Percentiles rank a stretch among this genome's conserved stretches.
phyloP scores from a whole-genome alignment of 2,329 filamentous ascomycete genomes.

The Chaetomiaceae sp. region DNA sequence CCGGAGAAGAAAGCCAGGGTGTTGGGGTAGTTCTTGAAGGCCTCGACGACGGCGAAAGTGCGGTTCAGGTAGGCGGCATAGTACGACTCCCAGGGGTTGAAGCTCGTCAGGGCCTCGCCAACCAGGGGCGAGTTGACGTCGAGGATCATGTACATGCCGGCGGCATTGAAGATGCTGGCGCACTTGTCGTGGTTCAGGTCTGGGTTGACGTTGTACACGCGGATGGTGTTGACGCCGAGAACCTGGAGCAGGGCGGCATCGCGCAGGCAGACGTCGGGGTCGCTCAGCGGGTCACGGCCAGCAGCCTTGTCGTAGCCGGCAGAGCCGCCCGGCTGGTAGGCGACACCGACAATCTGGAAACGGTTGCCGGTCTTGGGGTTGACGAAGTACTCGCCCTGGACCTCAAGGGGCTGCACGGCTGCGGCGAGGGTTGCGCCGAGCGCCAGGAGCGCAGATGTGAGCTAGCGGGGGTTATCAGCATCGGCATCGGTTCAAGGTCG shows the following conservation, averaged over 20 bases:
- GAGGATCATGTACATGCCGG: slow-evolving; percentile 65
- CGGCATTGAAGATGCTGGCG: slow-evolving; percentile 63
- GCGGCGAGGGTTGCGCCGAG: slow-evolving; percentile 49
- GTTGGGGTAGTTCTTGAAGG: slow-evolving; percentile 64
- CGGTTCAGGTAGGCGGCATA: slow-evolving; percentile 58
- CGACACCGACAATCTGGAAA: slow-evolving; percentile 64
- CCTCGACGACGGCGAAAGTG: slow-evolving; percentile 63
- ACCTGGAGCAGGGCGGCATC: slow-evolving; percentile 63
- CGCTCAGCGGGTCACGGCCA: slow-evolving; percentile 56
- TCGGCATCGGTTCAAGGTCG: neutral
- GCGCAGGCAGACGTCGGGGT: slow-evolving; percentile 54
- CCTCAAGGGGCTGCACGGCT: slow-evolving; percentile 54
- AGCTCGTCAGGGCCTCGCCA: slow-evolving; percentile 53
- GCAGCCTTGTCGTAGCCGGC: slow-evolving; percentile 54
- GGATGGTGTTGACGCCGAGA: slow-evolving; percentile 62
- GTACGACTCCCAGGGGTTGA: slow-evolving; percentile 56
- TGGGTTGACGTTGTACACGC: slow-evolving; percentile 65
- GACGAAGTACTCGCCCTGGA: slow-evolving; percentile 56
- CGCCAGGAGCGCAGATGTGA: slow-evolving; percentile 46
- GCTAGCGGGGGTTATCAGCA: slow-evolving; percentile 24
- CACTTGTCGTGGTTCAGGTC: slow-evolving; percentile 63
- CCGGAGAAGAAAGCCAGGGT: slow-evolving; percentile 71
- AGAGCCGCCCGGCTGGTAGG: slow-evolving; percentile 65
- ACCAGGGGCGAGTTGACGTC: slow-evolving; percentile 63
- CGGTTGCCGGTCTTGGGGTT: slow-evolving; percentile 54